A percentile compares a stretch with the other conserved stretches of the same genome.
phyloP scores from a whole-genome alignment of 2,329 filamentous ascomycete species.

The Ploettnerulaceae sp. region DNA sequence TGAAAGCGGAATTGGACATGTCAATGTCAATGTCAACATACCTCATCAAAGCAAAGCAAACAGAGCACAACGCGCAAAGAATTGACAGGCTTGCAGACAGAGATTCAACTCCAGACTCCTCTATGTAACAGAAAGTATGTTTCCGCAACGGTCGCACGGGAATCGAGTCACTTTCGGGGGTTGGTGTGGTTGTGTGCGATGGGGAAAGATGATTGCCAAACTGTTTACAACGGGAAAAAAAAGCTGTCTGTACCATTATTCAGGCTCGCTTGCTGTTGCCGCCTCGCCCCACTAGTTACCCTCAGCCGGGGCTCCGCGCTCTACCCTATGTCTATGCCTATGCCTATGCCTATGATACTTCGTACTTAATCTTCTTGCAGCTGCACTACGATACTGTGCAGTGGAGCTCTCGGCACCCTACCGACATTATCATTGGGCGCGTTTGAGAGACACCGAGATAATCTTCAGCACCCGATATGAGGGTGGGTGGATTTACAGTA shows the following conservation, averaged over 20 bases:
- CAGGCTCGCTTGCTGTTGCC: neutral
- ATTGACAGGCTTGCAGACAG: constrained; percentile 8
- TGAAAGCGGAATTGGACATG: neutral
- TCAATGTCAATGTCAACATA: constrained; percentile 12
- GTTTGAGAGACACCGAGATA: constrained; percentile 7
- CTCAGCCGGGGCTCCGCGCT: neutral
- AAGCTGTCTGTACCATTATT: neutral
- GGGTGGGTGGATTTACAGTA: neutral
- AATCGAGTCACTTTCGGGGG: neutral
- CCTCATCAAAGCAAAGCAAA: constrained; percentile 6
- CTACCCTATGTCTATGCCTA: neutral
- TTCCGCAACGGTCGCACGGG: neutral
- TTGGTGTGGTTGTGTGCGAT: neutral
- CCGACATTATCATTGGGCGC: constrained; percentile 9
- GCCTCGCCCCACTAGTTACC: too few relatives aligned
- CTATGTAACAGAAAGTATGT: neutral
- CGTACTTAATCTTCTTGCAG: constrained; percentile 8
- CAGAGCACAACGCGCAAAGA: constrained; percentile 6
- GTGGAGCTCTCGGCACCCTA: neutral
- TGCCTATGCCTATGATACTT: too few relatives aligned
- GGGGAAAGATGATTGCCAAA: neutral
- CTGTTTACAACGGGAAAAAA: neutral
- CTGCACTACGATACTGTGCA: constrained; percentile 11
- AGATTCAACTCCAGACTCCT: constrained; percentile 4
- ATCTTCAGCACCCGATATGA: constrained; percentile 10